Evolutionary conservation across 306 rosid genomes (phyloP).

Genomic region (Cucurbita argyrosperma): DNA sequence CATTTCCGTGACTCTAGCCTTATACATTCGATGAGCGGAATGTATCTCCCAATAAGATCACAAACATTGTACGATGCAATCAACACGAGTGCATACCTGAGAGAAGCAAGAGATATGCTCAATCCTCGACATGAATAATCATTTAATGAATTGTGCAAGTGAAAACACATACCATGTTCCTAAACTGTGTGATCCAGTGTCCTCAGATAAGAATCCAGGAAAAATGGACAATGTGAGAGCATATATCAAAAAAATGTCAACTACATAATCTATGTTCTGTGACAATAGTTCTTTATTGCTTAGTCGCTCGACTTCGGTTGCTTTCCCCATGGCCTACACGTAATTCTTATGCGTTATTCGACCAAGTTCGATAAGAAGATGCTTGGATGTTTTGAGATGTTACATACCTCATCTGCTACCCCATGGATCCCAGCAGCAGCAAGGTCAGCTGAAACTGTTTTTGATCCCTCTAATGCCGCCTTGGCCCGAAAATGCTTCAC

Average conservation of each 20-base stretch:
- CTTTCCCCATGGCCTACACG: conserved; percentile 30
- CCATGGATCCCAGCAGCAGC: conserved; percentile 64
- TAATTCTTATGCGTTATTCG: background rate
- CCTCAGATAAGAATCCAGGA: conserved; percentile 92
- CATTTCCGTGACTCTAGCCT: conserved; percentile 51
- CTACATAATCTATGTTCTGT: conserved; percentile 67
- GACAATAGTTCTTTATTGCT: conserved; percentile 40
- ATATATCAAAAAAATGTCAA: conserved; percentile 50
- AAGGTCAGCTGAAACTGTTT: conserved; percentile 74
- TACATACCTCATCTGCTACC: conserved; percentile 16
- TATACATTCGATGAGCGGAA: conserved; percentile 37
- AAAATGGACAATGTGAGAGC: conserved; percentile 55
- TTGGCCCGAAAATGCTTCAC: conserved; percentile 72
- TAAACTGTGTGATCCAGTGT: conserved; percentile 64
- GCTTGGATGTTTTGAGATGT: background rate
- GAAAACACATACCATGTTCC: conserved; percentile 49
- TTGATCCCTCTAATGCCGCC: conserved; percentile 80
- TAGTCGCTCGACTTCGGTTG: conserved; percentile 25
- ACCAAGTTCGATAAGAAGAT: background rate
- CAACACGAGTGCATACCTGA: conserved; percentile 77
- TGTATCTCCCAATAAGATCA: conserved; percentile 75
- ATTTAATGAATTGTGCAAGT: background rate
- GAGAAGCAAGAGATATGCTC: background rate
- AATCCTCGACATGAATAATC: background rate
- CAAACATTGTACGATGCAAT: conserved; percentile 55